Evolutionary conservation across 345 rosid species (phyloP).

Genomic region (Euphorbia tirucalli): DNA sequence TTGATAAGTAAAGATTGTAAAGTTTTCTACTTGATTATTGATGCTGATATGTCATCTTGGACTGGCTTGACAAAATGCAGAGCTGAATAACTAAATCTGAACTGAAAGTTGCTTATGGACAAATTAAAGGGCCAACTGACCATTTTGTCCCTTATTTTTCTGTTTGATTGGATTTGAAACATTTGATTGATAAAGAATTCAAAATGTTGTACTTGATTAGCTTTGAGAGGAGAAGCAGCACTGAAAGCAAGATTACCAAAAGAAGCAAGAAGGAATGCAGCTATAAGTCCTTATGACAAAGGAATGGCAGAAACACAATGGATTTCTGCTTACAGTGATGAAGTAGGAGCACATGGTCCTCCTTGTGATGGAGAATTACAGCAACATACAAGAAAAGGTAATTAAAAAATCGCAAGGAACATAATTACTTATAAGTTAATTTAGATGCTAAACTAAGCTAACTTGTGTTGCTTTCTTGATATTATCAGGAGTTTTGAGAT

Average conservation of each 20-base stretch:
- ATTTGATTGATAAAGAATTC: neutral
- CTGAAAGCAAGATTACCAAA: conserved; percentile 69
- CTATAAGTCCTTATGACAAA: conserved; percentile 76
- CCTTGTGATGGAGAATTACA: conserved; percentile 64
- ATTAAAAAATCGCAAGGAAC: too few relatives aligned
- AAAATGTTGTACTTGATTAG: conserved; percentile 27
- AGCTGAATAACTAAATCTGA: too few relatives aligned
- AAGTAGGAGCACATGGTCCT: conserved; percentile 39
- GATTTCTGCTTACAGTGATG: conserved; percentile 37
- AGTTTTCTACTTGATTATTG: too few relatives aligned
- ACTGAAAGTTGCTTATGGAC: too few relatives aligned
- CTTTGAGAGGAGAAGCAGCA: conserved; percentile 92
- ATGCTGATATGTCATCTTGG: too few relatives aligned
- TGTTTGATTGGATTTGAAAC: too few relatives aligned
- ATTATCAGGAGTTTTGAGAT: conserved; percentile 57
- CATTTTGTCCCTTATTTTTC: too few relatives aligned
- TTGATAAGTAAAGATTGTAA: too few relatives aligned
- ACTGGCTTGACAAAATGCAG: too few relatives aligned
- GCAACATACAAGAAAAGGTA: conserved; percentile 75
- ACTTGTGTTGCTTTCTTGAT: conserved; percentile 7
- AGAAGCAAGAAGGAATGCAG: conserved; percentile 82
- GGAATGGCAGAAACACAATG: conserved; percentile 46
- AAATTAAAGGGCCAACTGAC: too few relatives aligned
- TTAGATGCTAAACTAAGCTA: neutral
- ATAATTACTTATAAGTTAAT: neutral